A percentile compares a stretch with the other conserved stretches of the same genome.
phyloP scores from a whole-genome alignment of 2,329 filamentous ascomycete species.

The Sporothrix dimorphospora region DNA sequence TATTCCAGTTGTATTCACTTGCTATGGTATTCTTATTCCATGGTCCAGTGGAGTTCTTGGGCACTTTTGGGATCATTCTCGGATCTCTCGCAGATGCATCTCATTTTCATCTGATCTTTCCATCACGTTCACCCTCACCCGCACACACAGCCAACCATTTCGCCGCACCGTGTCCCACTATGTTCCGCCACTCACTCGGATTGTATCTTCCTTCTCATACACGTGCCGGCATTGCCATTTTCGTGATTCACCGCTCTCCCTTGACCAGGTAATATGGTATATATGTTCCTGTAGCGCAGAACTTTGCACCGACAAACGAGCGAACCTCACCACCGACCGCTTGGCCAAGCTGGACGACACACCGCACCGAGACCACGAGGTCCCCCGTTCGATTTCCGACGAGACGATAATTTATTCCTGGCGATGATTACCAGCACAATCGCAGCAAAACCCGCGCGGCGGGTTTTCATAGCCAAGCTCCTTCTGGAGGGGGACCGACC shows the following conservation, averaged over 20 bases:
- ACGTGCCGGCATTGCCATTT: neutral
- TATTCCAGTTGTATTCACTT: neutral
- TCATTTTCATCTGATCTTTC: neutral
- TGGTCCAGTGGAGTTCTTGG: too few species aligned
- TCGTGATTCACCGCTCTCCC: neutral
- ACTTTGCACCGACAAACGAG: neutral
- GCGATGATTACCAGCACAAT: too few species aligned
- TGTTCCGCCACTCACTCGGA: too few species aligned
- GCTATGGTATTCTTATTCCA: too few species aligned
- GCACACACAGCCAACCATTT: neutral
- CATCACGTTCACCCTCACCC: neutral
- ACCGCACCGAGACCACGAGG: neutral
- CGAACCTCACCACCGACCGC: neutral
- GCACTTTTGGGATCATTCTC: too few species aligned
- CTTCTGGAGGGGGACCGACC: too few species aligned
- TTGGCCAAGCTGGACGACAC: neutral
- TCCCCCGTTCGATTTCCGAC: neutral
- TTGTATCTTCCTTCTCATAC: neutral
- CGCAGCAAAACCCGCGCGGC: too few species aligned
- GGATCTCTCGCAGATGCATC: too few species aligned
- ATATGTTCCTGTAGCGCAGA: neutral
- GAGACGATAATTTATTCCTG: too few species aligned
- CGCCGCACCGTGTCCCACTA: neutral
- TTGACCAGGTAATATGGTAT: neutral
- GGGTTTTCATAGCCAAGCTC: too few species aligned